Evolutionary conservation across 345 rosid genomes (phyloP).

Genomic region (Murraya koenigii): DNA sequence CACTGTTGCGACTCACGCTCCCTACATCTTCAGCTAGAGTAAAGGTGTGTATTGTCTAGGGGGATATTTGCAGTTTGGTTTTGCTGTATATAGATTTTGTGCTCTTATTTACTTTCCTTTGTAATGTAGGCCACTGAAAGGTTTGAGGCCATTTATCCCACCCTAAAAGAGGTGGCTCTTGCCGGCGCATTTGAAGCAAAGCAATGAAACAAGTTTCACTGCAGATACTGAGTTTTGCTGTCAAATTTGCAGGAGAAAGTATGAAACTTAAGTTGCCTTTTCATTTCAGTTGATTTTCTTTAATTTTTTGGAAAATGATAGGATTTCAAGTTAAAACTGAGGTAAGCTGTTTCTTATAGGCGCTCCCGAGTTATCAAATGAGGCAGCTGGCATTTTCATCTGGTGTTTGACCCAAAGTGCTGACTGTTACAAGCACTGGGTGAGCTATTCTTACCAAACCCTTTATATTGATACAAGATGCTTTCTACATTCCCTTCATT

Average conservation of each 20-base stretch:
- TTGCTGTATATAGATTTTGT: not conserved
- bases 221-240: constrained; percentile 52
- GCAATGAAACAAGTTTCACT: constrained; percentile 71
- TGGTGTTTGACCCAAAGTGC: constrained; percentile 60
- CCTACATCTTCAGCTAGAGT: constrained; percentile 62
- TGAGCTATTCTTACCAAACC: constrained; percentile 24
- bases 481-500: not conserved
- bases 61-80: constrained; percentile 2
- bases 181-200: constrained; percentile 67
- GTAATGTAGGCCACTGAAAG: constrained; percentile 72
- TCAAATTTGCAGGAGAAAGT: constrained; percentile 72
- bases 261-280: constrained; percentile 15
- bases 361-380: constrained; percentile 55
- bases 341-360: constrained; percentile 30
- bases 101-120: constrained; percentile 11
- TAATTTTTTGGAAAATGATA: not conserved
- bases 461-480: not conserved
- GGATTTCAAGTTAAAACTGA: constrained; percentile 10
- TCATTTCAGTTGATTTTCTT: not conserved
- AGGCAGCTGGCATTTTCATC: constrained; percentile 54
- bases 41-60: constrained; percentile 40
- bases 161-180: constrained; percentile 66
- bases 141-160: constrained; percentile 60
- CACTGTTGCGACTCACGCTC: constrained; percentile 55
- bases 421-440: constrained; percentile 86